Conservation (phyloP, 345 rosid species). For the Aquilaria yunnanensis region DNA sequence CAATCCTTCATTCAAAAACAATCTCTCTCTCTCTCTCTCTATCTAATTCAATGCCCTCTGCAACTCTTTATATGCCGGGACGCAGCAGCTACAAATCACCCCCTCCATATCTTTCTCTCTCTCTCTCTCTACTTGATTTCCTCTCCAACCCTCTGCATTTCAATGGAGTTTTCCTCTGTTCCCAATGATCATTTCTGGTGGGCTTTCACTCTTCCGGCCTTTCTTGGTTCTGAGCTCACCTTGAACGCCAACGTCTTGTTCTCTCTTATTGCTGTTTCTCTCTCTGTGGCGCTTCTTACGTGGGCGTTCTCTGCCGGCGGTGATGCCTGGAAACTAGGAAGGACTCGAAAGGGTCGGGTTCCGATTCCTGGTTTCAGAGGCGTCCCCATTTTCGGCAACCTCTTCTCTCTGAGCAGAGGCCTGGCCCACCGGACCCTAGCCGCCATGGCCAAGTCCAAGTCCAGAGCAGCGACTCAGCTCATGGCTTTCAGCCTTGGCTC, state of each 20-base stretch:
- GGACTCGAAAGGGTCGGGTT: conserved; percentile 34
- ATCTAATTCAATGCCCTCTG: neutral
- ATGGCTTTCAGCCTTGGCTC: conserved; percentile 89
- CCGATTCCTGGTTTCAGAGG: conserved; percentile 69
- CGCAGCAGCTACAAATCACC: neutral
- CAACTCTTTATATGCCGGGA: neutral
- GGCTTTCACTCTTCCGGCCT: conserved; percentile 56
- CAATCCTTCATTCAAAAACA: neutral
- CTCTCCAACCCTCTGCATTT: neutral
- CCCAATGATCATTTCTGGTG: conserved; percentile 50
- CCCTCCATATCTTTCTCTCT: neutral
- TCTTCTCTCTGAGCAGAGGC: conserved; percentile 55
- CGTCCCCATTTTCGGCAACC: conserved; percentile 69
- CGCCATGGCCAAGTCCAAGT: conserved; percentile 48
- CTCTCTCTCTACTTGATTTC: too few relatives aligned
- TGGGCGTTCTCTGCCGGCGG: conserved; percentile 70
- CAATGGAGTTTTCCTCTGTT: conserved; percentile 23
- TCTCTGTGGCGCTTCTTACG: conserved; percentile 33
- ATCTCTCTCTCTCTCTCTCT: neutral
- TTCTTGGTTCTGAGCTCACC: conserved; percentile 32
- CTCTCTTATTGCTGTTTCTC: conserved; percentile 30
- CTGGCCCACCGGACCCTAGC: conserved; percentile 68
- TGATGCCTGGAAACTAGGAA: conserved; percentile 60
- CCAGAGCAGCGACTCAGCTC: conserved; percentile 33
- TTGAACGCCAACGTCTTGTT: conserved; percentile 23